A percentile compares a stretch with the other conserved stretches of the same genome.
phyloP scores from a whole-genome alignment of 805 yeast genomes.

The Metschnikowia sp. region DNA sequence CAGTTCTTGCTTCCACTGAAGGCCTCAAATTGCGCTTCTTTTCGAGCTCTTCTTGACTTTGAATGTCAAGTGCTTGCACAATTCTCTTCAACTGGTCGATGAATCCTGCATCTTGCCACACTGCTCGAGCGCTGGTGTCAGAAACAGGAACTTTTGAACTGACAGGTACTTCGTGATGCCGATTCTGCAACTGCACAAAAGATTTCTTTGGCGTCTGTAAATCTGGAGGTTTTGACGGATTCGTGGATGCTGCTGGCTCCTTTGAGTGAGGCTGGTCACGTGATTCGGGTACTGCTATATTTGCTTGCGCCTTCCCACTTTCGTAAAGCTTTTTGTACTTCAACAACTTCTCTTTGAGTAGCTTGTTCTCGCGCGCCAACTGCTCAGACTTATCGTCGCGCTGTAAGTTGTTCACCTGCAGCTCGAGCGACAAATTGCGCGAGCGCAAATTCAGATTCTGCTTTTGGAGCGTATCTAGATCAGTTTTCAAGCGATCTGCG shows the following conservation, averaged over 20 bases:
- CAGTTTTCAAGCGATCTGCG: conserved; percentile 4
- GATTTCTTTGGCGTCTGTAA: no score
- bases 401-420: conserved; percentile 4
- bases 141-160: no score
- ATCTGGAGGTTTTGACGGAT: no score
- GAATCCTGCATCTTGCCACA: neutral
- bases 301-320: neutral
- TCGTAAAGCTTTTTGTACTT: conserved; percentile 35
- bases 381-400: conserved; percentile 14
- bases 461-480: conserved; percentile 8
- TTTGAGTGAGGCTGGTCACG: no score
- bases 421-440: conserved; percentile 5
- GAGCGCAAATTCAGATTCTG: conserved; percentile 1
- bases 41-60: neutral
- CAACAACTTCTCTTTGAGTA: conserved; percentile 31
- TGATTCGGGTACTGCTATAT: neutral
- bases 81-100: neutral
- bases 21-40: no score
- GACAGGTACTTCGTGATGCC: no score
- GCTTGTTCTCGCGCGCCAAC: conserved; percentile 25
- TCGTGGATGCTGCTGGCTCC: no score
- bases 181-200: no score
- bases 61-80: neutral
- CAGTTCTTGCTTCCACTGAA: no score
- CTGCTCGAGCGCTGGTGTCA: neutral